Evolutionary conservation across 2,329 filamentous ascomycete species (phyloP).

Genomic region (Paraphaeosphaeria minitans): DNA sequence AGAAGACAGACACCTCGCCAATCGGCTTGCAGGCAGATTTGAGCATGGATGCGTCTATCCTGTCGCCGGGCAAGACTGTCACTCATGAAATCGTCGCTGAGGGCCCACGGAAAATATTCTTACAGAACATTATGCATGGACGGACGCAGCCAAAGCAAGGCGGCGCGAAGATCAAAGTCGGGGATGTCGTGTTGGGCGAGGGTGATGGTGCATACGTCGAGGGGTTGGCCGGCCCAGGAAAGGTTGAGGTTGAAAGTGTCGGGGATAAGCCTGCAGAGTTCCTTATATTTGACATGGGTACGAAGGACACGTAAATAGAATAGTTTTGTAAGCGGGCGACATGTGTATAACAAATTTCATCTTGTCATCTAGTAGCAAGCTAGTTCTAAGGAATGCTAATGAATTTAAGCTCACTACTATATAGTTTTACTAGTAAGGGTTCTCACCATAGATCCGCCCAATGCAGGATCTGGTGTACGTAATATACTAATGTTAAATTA

Average conservation of each 20-base stretch:
- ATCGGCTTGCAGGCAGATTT: slow-evolving; percentile 87
- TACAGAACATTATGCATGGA: slow-evolving; percentile 76
- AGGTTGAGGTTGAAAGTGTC: slow-evolving; percentile 54
- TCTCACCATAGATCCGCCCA: too few species aligned
- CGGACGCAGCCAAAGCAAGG: slow-evolving; percentile 65
- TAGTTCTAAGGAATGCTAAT: too few species aligned
- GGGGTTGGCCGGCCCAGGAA: slow-evolving; percentile 49
- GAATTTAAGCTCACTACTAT: too few species aligned
- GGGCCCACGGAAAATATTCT: slow-evolving; percentile 72
- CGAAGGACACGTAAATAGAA: slow-evolving; percentile 24
- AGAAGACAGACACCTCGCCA: slow-evolving; percentile 65
- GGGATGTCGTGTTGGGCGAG: slow-evolving; percentile 71
- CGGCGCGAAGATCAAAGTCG: slow-evolving; percentile 71
- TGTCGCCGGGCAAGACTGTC: slow-evolving; percentile 68
- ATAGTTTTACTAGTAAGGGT: too few species aligned
- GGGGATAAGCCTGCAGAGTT: slow-evolving; percentile 55
- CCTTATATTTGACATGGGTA: slow-evolving; percentile 57
- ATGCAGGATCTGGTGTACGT: too few species aligned
- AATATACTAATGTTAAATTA: too few species aligned
- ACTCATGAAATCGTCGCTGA: slow-evolving; percentile 73
- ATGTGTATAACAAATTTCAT: not conserved
- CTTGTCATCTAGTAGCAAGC: too few species aligned
- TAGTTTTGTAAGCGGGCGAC: not conserved
- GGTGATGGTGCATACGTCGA: slow-evolving; percentile 83
- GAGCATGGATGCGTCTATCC: slow-evolving; percentile 78